phyloP scores from a whole-genome alignment of 305 asterid species.

The Plantago rigida region DNA sequence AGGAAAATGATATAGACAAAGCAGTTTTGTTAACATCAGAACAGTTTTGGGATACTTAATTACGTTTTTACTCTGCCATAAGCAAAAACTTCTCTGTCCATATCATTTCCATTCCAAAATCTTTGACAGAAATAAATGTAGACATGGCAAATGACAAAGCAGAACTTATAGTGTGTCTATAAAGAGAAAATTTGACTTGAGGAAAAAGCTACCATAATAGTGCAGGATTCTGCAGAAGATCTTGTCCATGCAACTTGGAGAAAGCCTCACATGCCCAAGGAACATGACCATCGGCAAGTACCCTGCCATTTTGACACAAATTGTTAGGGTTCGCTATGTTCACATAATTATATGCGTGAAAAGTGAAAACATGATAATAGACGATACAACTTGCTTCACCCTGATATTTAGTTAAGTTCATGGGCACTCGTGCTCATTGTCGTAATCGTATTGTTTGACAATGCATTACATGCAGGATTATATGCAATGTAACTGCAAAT shows the following conservation, averaged over 20 bases:
- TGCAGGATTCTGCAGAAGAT: constrained; percentile 54
- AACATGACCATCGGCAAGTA: constrained; percentile 92
- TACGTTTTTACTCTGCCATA: too few species aligned
- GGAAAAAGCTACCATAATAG: constrained; percentile 51
- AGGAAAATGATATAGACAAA: too few species aligned
- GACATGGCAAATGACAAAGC: background rate
- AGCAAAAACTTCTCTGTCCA: too few species aligned
- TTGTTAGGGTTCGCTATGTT: background rate
- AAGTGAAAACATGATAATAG: too few species aligned
- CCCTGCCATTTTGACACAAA: constrained; percentile 49
- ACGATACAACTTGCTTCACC: background rate
- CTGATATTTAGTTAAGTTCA: background rate
- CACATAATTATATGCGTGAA: background rate
- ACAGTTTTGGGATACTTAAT: too few species aligned
- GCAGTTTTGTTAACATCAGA: too few species aligned
- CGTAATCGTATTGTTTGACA: background rate
- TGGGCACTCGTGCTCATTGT: background rate
- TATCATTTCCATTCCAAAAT: too few species aligned
- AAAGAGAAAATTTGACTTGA: constrained; percentile 6
- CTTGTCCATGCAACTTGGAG: constrained; percentile 59
- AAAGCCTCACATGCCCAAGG: constrained; percentile 99
- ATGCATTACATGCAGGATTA: too few species aligned
- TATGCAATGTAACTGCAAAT: background rate
- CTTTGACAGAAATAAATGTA: too few species aligned
- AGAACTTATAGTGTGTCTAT: background rate